phyloP scores from a whole-genome alignment of 495 filamentous ascomycete species.

The Tetracladium marchalianum region DNA sequence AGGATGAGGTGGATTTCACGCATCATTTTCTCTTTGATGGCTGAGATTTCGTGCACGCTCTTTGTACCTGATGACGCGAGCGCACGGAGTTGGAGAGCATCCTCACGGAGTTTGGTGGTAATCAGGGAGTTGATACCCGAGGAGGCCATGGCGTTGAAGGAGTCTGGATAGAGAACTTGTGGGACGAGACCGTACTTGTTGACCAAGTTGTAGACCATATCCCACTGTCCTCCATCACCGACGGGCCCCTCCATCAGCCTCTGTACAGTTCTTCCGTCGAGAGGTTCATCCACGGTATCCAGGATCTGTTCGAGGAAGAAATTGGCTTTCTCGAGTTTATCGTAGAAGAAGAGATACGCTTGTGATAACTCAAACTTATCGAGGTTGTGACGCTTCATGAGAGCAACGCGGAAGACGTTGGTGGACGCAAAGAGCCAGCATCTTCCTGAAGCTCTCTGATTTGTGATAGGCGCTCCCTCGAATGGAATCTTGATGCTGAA shows the following conservation, averaged over 20 bases:
- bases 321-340: slow-evolving; percentile 88
- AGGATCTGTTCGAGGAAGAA: slow-evolving; percentile 78
- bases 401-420: slow-evolving; percentile 75
- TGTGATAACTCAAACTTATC: slow-evolving; percentile 76
- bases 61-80: slow-evolving; percentile 24
- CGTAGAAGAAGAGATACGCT: slow-evolving; percentile 88
- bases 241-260: slow-evolving; percentile 55
- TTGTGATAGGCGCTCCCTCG: slow-evolving; percentile 76
- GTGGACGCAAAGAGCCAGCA: slow-evolving; percentile 88
- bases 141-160: slow-evolving; percentile 62
- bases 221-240: slow-evolving; percentile 81
- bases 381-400: slow-evolving; percentile 72
- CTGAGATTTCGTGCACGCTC: slow-evolving; percentile 25
- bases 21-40: slow-evolving; percentile 59
- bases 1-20: slow-evolving; percentile 69
- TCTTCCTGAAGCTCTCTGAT: slow-evolving; percentile 67
- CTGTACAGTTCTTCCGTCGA: slow-evolving; percentile 62
- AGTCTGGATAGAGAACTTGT: slow-evolving; percentile 70
- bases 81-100: slow-evolving; percentile 54
- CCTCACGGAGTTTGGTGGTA: slow-evolving; percentile 79
- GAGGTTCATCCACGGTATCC: slow-evolving; percentile 54
- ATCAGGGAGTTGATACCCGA: slow-evolving; percentile 61
- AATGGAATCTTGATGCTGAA: slow-evolving; percentile 78
- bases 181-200: slow-evolving; percentile 79
- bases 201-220: slow-evolving; percentile 83